A percentile compares a stretch with the other conserved stretches of the same genome.
phyloP scores from a whole-genome alignment of 306 rosid species.

The Betula pendula region DNA sequence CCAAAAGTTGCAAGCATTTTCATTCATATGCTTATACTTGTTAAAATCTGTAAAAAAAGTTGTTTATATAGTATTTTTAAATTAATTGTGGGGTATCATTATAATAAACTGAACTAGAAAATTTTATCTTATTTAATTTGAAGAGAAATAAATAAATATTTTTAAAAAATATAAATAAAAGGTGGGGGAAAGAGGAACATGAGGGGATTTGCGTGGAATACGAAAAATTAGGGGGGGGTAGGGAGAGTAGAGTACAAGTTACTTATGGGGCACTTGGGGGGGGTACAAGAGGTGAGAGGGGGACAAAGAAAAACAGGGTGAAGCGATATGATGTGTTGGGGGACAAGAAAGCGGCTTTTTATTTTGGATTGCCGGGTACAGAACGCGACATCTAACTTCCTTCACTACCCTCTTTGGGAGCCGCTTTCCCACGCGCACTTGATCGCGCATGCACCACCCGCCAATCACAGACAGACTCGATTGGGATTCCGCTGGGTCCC shows the following conservation, averaged over 20 bases:
- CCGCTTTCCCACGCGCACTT: slow-evolving; percentile 17
- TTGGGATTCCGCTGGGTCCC: slow-evolving; percentile 1
- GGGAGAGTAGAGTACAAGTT: slow-evolving; percentile 13
- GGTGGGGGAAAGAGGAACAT: too few relatives aligned
- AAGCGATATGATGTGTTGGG: slow-evolving; percentile 51
- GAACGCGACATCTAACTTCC: slow-evolving; percentile 32
- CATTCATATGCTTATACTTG: too few relatives aligned
- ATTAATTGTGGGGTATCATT: too few relatives aligned
- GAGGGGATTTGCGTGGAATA: neutral
- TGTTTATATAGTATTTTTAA: too few relatives aligned
- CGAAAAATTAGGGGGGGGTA: neutral
- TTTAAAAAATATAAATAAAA: neutral
- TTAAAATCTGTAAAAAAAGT: too few relatives aligned
- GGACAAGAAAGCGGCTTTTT: slow-evolving; percentile 62
- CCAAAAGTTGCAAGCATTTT: too few relatives aligned
- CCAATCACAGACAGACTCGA: neutral
- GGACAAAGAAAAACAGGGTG: slow-evolving; percentile 47
- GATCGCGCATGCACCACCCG: neutral
- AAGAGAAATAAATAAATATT: too few relatives aligned
- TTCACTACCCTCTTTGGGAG: slow-evolving; percentile 1
- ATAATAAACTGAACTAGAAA: too few relatives aligned
- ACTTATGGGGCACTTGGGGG: slow-evolving; percentile 20
- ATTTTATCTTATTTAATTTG: too few relatives aligned
- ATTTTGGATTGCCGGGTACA: slow-evolving; percentile 45
- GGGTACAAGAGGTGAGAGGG: slow-evolving; percentile 14